Evolutionary conservation across 768 basidiomycete species (phyloP), one percentile per base, ranked within the genome.

Genomic region (Rhodotorula graminis): DNA sequence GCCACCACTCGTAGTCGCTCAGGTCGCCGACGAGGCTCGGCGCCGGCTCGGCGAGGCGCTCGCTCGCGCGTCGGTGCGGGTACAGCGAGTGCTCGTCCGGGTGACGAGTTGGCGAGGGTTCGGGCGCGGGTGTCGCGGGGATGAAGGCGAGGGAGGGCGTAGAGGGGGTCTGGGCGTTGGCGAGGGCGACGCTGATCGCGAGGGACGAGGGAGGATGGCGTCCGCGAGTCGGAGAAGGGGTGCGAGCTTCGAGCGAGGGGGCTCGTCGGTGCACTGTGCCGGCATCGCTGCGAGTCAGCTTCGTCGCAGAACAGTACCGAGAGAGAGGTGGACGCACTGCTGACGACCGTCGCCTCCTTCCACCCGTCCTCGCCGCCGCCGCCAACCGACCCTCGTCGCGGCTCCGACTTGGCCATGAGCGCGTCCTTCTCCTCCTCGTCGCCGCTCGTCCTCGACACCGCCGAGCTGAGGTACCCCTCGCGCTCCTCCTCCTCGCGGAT

Each of bases 151-250:
- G 52, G 12, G 66, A 60, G 3, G 71, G 63, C 1, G 25, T 23
- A 0, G 23, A 9, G 31, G 25, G 27, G 3, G 31, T 31, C 40
- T 3, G 64, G 11, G 23, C 31, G 16, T 68, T 60, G 5, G 70
- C 74, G 52, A 62, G 63, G 1, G 64, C 50, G 67, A 75, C 70
- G 33, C 69, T 69, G 61, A 75, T 67, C 29, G 55, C 52, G n/a
- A 74, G 58, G 59, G 52, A 50, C 2, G 56, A 46, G 46, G 61
- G 31, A 42, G 42, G 67, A 46, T 46, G 44, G 2, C 52, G 31
- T 10, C 31, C 31, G 3, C 44, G 50, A 18, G 37, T 62, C 4
- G 66, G n/a, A 1, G 67, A 61, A 6, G 21, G 40, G 2, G 18
- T 12, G 62, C 44, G 2, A 21, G 25, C 5, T 29, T 59, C 61